Evolutionary conservation across 306 rosid species (phyloP).

Genomic region (Psophocarpus tetragonolobus): DNA sequence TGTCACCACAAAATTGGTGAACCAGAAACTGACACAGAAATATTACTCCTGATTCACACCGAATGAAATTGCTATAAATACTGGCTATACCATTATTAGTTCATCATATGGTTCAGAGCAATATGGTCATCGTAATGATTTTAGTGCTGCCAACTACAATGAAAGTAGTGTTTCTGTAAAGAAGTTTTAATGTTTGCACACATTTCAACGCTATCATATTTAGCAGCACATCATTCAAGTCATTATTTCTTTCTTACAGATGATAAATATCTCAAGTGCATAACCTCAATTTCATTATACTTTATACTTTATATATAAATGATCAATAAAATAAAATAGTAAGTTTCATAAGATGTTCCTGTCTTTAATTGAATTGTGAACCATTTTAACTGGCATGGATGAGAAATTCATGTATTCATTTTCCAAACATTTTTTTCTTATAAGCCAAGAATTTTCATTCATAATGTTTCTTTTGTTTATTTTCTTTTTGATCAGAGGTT

Average conservation of each 20-base stretch:
- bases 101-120: neutral
- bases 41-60: no score
- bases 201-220: neutral
- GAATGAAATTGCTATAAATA: neutral
- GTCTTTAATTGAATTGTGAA: neutral
- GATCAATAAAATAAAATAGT: neutral
- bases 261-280: neutral
- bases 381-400: neutral
- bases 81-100: neutral
- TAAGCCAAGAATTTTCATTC: neutral
- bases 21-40: no score
- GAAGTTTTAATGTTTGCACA: neutral
- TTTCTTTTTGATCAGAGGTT: constrained; percentile 49
- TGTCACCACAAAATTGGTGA: no score
- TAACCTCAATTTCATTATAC: neutral
- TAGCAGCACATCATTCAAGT: neutral
- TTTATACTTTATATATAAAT: neutral
- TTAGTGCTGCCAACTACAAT: neutral
- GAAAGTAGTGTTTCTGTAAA: neutral
- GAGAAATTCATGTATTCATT: neutral
- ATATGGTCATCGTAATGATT: neutral
- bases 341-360: neutral
- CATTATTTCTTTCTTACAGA: neutral
- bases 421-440: neutral
- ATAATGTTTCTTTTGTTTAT: constrained; percentile 4